A percentile compares a stretch with the other conserved stretches of the same genome.
These are phyloP conservation scores for Candida tetrigidarum DNA, from an alignment of 1,139 yeast genomes.

Conservation along the genomic window DNA sequence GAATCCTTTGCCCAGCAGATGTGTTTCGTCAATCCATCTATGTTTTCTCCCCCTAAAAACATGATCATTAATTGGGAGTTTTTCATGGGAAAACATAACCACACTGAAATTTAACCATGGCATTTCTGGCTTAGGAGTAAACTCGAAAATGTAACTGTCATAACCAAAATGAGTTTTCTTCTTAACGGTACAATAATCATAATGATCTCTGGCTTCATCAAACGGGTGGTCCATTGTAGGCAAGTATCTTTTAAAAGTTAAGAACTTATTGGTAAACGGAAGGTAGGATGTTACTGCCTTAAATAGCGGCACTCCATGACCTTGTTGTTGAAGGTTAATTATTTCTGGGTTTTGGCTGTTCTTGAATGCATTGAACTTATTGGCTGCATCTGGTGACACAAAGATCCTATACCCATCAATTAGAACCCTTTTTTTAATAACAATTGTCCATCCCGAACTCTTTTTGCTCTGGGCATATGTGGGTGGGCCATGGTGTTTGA, in stretches of 20 bases:
- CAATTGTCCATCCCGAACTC: conserved; percentile 14
- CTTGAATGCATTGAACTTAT: conserved; percentile 16
- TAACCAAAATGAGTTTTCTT: conserved; percentile 14
- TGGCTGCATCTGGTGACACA: conserved; percentile 15
- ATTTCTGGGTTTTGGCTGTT: conserved; percentile 11
- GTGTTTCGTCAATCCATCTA: conserved; percentile 18
- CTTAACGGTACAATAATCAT: conserved; percentile 15
- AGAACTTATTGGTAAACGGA: conserved; percentile 12
- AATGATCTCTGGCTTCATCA: conserved; percentile 14
- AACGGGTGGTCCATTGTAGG: conserved; percentile 14
- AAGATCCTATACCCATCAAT: conserved; percentile 16
- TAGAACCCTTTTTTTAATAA: conserved; percentile 14
- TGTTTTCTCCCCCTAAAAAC: conserved; percentile 14
- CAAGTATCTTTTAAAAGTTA: conserved; percentile 15
- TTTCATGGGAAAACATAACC: conserved; percentile 16
- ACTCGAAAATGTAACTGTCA: conserved; percentile 15
- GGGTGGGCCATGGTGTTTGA: not conserved
- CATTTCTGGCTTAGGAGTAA: conserved; percentile 15
- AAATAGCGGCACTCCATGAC: conserved; percentile 17
- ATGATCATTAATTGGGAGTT: conserved; percentile 17
- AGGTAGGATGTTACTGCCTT: conserved; percentile 11
- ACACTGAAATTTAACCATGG: conserved; percentile 13
- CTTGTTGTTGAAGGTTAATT: conserved; percentile 12
- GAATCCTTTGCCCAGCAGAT: conserved; percentile 10
- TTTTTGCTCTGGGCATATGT: conserved; percentile 11